Percentiles rank a stretch among this genome's conserved stretches.
Conservation (phyloP, 257 asterid genomes). For the Solanum pinnatisectum region DNA sequence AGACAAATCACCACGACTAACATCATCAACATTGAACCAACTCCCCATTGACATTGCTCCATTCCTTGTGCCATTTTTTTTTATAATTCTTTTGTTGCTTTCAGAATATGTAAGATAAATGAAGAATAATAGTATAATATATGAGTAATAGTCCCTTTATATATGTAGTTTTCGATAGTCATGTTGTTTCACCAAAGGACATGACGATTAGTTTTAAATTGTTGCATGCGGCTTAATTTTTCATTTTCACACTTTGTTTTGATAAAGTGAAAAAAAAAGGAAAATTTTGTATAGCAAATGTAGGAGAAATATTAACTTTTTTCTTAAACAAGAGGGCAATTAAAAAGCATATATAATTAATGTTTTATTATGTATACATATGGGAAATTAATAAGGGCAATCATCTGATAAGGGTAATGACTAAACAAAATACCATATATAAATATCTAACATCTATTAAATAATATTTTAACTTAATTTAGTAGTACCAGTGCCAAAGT, state of each 20-base stretch:
- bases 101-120: not conserved
- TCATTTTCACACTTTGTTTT: not conserved
- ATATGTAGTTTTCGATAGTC: not conserved
- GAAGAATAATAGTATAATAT: not conserved
- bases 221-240: not conserved
- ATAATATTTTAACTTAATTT: not conserved
- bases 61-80: slow-evolving; percentile 4
- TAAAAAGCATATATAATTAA: not conserved
- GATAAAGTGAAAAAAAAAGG: not conserved
- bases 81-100: not conserved
- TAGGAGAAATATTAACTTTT: not conserved
- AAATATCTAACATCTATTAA: not conserved
- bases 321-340: not conserved
- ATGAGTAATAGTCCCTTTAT: not conserved
- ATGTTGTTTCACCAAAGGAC: not conserved
- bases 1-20: slow-evolving; percentile 22
- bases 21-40: slow-evolving; percentile 36
- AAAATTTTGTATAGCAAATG: not conserved
- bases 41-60: slow-evolving; percentile 41
- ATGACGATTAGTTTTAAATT: not conserved
- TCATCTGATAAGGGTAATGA: not conserved
- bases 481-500: not conserved
- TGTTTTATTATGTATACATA: not conserved
- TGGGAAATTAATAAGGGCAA: not conserved
- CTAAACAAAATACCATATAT: not conserved